Conservation (phyloP, 495 filamentous ascomycete species). For the Annulohypoxylon nitens region DNA sequence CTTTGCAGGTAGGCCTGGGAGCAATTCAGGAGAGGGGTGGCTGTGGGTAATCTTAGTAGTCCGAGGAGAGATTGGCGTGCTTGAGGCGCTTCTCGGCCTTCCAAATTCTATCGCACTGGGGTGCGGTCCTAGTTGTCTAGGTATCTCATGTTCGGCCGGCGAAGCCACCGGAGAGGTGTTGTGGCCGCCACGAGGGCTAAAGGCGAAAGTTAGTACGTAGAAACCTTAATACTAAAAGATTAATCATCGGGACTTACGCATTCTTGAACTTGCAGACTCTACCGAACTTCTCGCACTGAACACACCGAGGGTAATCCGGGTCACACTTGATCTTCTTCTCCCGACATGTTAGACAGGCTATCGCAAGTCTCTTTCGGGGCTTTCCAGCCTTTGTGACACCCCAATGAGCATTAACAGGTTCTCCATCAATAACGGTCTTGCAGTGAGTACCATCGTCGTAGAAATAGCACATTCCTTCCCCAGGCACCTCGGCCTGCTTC, state of each 20-base stretch:
- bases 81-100: constrained; percentile 57
- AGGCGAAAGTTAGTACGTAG: constrained; percentile 37
- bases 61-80: constrained; percentile 60
- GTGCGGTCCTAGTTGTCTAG: constrained; percentile 52
- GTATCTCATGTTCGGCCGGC: constrained; percentile 62
- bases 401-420: constrained; percentile 91
- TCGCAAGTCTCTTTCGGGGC: constrained; percentile 87
- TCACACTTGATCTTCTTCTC: constrained; percentile 99
- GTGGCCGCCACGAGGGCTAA: constrained; percentile 67
- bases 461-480: constrained; percentile 86
- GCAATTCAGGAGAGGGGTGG: constrained; percentile 50
- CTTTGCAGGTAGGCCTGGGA: constrained; percentile 54
- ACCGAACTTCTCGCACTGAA: constrained; percentile 91
- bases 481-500: constrained; percentile 71
- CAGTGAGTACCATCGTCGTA: constrained; percentile 89
- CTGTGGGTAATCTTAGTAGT: constrained; percentile 48
- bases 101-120: constrained; percentile 49
- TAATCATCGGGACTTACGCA: constrained; percentile 71
- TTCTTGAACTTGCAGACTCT: constrained; percentile 87
- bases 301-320: constrained; percentile 84
- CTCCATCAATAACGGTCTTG: constrained; percentile 85
- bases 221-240: neutral
- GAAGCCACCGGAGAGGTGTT: constrained; percentile 65
- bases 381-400: constrained; percentile 93
- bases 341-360: constrained; percentile 89